Base-by-base conservation (phyloP, 2,329 filamentous ascomycete genomes). In the Shiraia bambusicola region DNA sequence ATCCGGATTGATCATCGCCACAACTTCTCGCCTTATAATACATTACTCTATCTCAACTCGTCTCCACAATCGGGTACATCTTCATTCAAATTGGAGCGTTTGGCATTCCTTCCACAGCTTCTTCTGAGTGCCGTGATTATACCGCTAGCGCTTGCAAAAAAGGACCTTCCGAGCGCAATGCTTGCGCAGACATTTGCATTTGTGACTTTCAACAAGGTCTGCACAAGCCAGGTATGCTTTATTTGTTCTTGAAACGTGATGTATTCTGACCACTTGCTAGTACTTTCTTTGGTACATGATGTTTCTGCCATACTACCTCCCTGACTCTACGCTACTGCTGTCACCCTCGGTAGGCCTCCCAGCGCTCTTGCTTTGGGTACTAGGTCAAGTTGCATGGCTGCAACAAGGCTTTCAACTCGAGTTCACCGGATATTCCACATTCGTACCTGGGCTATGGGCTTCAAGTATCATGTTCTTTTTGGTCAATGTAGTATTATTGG, bases 261-360 rank as follows among this genome's bases (percentile, higher is more conserved):
- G 22, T 36, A 24, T 6, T 26, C 37, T 36, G 44, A 39, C 47
- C 13, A 50, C 25, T 7, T 9, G 3, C 6, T 4, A 95, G 89
- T 98, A 98, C 68, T 98, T 98, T 69, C 80, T 98, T 35, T 98
- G 93, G 93, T 97, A 98, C 70, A 84, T 96, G 70, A 82, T 96
- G 52, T 88, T 98, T 56, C 75, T 97, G 2, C 93, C 93, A 0
- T 84, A 96, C 35, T 95, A 96, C 65, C 83, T 98, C 0, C 90
- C 92, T 0, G 72, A 72, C 27, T 96, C 91, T 0, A 85, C 86
- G 0, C 77, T 96, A 11, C 71, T 94, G 1, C 70, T 66, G 4
- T 75, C 71, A 2, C 81, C 81, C 0, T 59, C 61, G 5, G 69
- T 86, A 3, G 93, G 93, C 1, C 45, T 87, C 1, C 56, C 73